These are phyloP conservation scores for Taphrina wiesneri DNA, from an alignment of 1,139 yeast species.

Conservation along the genomic window DNA sequence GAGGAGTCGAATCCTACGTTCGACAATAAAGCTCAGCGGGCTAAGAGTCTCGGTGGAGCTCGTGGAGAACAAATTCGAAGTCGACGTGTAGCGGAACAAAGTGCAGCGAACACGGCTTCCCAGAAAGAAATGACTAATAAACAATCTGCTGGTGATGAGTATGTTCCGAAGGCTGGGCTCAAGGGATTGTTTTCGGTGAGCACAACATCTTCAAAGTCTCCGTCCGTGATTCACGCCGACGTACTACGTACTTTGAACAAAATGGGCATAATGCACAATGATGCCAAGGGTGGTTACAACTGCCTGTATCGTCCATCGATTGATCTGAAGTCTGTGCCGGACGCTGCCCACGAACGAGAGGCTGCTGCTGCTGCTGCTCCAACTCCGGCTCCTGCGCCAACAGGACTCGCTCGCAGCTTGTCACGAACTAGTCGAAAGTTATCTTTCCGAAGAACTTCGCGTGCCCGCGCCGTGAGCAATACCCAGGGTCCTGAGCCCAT, in stretches of 20 bases:
- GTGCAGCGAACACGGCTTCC: not conserved
- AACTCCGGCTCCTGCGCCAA: slow-evolving; percentile 5
- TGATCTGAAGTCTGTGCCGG: slow-evolving; percentile 20
- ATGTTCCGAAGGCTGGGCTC: slow-evolving; percentile 49
- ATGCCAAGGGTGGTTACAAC: slow-evolving; percentile 90
- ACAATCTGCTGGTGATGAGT: slow-evolving; percentile 8
- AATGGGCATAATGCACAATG: slow-evolving; percentile 78
- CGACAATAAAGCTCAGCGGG: slow-evolving; percentile 20
- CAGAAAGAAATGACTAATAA: not conserved
- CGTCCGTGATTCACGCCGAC: slow-evolving; percentile 83
- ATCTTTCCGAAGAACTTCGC: slow-evolving; percentile 29
- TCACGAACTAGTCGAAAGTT: slow-evolving; percentile 22
- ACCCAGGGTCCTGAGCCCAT: not conserved
- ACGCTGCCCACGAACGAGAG: not conserved
- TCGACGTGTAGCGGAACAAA: slow-evolving; percentile 1
- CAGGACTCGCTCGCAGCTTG: slow-evolving; percentile 11
- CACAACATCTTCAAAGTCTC: slow-evolving; percentile 89
- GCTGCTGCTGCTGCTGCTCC: not conserved
- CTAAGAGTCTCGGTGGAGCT: slow-evolving; percentile 23
- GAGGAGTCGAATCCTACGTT: not conserved
- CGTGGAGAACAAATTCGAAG: slow-evolving; percentile 28
- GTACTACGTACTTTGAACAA: slow-evolving; percentile 75
- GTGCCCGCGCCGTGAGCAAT: slow-evolving; percentile 9
- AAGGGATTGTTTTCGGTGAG: slow-evolving; percentile 95
- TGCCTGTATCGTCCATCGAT: slow-evolving; percentile 66